A percentile compares a stretch with the other conserved stretches of the same genome.
phyloP scores from a whole-genome alignment of 1,284 basidiomycete species.

The Bjerkandera adusta region DNA sequence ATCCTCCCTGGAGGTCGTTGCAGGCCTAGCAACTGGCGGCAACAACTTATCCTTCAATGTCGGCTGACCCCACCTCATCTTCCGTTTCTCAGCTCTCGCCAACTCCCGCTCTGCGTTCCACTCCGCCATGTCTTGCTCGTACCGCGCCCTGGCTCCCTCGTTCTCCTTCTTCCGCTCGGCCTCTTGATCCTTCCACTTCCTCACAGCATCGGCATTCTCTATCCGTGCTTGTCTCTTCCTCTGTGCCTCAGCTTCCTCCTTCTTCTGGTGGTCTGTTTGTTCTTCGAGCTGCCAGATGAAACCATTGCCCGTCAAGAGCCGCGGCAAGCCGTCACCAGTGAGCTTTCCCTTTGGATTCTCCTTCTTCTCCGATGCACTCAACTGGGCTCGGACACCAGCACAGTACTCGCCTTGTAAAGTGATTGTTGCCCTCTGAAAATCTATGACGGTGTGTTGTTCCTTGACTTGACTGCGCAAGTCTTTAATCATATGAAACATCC shows the following conservation, averaged over 20 bases:
- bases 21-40: constrained; percentile 6
- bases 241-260: neutral
- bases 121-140: constrained; percentile 4
- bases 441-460: neutral
- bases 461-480: neutral
- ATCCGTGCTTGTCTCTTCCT: neutral
- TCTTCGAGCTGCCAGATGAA: constrained; percentile 7
- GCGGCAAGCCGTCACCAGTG: constrained; percentile 12
- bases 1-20: neutral
- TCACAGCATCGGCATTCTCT: constrained; percentile 1
- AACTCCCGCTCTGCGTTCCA: constrained; percentile 6
- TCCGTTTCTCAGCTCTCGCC: constrained; percentile 3
- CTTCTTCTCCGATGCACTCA: constrained; percentile 15
- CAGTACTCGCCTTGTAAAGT: constrained; percentile 1
- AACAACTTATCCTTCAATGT: neutral
- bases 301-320: constrained; percentile 9
- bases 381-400: neutral
- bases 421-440: neutral
- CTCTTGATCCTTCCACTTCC: constrained; percentile 3
- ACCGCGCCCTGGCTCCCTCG: neutral
- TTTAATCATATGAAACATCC: neutral
- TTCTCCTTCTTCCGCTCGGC: neutral
- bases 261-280: constrained; percentile 2
- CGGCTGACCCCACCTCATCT: constrained; percentile 11
- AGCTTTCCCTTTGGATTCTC: constrained; percentile 19